These are phyloP conservation scores for Ophiostoma perfectum DNA, from an alignment of 2,329 filamentous ascomycete species.

Conservation along the genomic window DNA sequence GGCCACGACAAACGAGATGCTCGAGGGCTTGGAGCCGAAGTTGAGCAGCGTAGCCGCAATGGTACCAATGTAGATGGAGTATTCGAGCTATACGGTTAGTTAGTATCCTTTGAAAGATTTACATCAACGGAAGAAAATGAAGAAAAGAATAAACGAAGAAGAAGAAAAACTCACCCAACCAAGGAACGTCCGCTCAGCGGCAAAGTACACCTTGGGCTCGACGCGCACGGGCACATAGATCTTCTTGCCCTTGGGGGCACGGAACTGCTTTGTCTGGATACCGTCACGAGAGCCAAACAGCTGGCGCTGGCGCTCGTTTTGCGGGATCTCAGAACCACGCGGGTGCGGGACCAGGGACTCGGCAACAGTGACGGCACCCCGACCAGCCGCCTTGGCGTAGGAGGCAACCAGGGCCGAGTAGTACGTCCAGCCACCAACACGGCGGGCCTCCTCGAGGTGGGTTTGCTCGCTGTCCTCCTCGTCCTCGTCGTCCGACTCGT, in stretches of 20 bases:
- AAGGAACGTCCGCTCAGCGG: conserved; percentile 90
- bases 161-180: conserved; percentile 50
- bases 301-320: conserved; percentile 49
- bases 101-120: too few species aligned
- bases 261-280: conserved; percentile 57
- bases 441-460: conserved; percentile 69
- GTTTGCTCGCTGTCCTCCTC: conserved; percentile 60
- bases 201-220: conserved; percentile 97
- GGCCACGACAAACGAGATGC: conserved; percentile 60
- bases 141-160: too few species aligned
- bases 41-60: conserved; percentile 81
- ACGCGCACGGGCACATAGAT: conserved; percentile 95
- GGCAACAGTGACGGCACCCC: conserved; percentile 41
- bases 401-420: conserved; percentile 53
- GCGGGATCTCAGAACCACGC: conserved; percentile 50
- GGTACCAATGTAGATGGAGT: conserved; percentile 86
- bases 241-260: conserved; percentile 75
- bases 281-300: conserved; percentile 50
- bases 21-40: conserved; percentile 58
- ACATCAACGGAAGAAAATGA: too few species aligned
- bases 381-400: conserved; percentile 41
- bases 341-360: conserved; percentile 53
- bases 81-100: conserved; percentile 60
- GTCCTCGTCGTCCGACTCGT: conserved; percentile 83
- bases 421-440: conserved; percentile 72